A percentile compares a stretch with the other conserved stretches of the same genome.
These are phyloP conservation scores for Hura crepitans DNA, from an alignment of 441 rosid species.

Conservation along the genomic window DNA sequence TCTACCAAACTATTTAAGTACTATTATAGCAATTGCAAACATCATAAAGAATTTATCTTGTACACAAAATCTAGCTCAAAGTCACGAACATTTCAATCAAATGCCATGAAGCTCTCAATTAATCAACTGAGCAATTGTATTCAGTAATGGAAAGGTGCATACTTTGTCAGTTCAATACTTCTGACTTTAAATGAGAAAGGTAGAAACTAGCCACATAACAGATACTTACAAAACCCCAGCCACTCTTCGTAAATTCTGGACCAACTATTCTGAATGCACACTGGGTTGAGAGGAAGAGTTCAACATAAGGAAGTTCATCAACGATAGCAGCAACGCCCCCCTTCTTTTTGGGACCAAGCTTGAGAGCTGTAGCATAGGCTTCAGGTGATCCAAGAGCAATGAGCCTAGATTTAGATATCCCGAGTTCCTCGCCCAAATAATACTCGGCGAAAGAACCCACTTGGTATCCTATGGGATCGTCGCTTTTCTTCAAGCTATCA, in stretches of 20 bases:
- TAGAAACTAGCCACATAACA: slow-evolving; percentile 9
- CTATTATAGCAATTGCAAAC: neutral
- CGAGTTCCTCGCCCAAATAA: slow-evolving; percentile 64
- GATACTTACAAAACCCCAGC: slow-evolving; percentile 89
- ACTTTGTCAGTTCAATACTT: neutral
- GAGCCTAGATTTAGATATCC: slow-evolving; percentile 66
- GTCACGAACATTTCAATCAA: neutral
- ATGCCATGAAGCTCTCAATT: neutral
- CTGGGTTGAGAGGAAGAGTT: slow-evolving; percentile 64
- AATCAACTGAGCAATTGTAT: neutral
- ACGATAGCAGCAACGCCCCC: slow-evolving; percentile 90
- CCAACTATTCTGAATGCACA: slow-evolving; percentile 74
- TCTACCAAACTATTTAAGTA: neutral
- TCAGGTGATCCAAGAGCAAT: slow-evolving; percentile 70
- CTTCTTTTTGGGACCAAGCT: slow-evolving; percentile 56
- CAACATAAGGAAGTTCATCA: slow-evolving; percentile 76
- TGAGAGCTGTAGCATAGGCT: slow-evolving; percentile 60
- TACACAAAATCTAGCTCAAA: neutral
- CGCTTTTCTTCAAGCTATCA: slow-evolving; percentile 49
- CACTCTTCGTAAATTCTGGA: slow-evolving; percentile 79
- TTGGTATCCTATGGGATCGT: slow-evolving; percentile 76
- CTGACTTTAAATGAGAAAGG: neutral
- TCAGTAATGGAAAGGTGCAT: neutral
- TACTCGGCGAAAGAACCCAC: slow-evolving; percentile 75
- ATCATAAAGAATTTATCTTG: neutral